Evolutionary conservation across 352 stramenopile genomes (phyloP).

Genomic region (Pythium scleroteichum): DNA sequence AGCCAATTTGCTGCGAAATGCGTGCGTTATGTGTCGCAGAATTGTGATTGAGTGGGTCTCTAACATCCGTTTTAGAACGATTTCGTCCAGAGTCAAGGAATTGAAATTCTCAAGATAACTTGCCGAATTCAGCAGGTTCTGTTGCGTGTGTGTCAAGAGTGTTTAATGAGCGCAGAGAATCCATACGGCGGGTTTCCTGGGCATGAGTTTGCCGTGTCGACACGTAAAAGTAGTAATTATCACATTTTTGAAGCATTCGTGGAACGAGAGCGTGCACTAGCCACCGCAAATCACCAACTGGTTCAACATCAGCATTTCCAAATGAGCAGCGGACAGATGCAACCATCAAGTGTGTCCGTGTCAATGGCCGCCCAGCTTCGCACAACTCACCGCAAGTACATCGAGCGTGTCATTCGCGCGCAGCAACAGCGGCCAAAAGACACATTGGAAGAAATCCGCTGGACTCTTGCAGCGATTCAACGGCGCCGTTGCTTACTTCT

Average conservation of each 20-base stretch:
- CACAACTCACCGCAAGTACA: slow-evolving; percentile 23
- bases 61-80: slow-evolving; percentile 11
- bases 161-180: slow-evolving; percentile 38
- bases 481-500: slow-evolving; percentile 56
- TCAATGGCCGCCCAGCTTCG: slow-evolving; percentile 27
- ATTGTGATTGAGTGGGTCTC: neutral
- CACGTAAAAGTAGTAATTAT: slow-evolving; percentile 61
- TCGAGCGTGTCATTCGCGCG: slow-evolving; percentile 26
- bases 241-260: slow-evolving; percentile 59
- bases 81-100: slow-evolving; percentile 16
- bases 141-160: slow-evolving; percentile 35
- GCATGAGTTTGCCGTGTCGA: slow-evolving; percentile 53
- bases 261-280: slow-evolving; percentile 48
- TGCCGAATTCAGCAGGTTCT: slow-evolving; percentile 40
- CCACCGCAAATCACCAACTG: slow-evolving; percentile 51
- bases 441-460: slow-evolving; percentile 55
- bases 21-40: slow-evolving; percentile 27
- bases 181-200: slow-evolving; percentile 45
- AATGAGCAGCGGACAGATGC: neutral
- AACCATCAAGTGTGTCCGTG: slow-evolving; percentile 16
- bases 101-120: slow-evolving; percentile 35
- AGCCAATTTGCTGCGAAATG: slow-evolving; percentile 37
- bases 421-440: slow-evolving; percentile 27
- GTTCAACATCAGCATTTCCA: slow-evolving; percentile 58
- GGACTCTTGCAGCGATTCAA: slow-evolving; percentile 69